Base-by-base conservation (phyloP, 2,329 filamentous ascomycete genomes). In the Penicillium occitanis region DNA sequence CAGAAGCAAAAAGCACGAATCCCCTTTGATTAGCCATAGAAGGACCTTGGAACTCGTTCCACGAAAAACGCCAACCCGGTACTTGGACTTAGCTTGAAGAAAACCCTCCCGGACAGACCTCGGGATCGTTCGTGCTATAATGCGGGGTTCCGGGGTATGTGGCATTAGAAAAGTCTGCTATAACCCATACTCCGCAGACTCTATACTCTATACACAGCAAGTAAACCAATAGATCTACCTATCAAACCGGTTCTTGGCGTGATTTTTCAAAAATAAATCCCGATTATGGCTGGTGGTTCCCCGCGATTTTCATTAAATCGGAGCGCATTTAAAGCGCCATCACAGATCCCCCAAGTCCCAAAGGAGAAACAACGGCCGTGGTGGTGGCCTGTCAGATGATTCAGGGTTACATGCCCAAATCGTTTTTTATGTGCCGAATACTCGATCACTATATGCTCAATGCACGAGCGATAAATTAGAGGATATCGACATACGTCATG, bases 341-440 rank as follows among this genome's bases (percentile, higher is more conserved):
- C 28, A 33, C 19, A 60, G 58, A 60, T 60, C 7, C 42, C 13
- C 33, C 58, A 30, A 55, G 30, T 14, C 30, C 51, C 30, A 11
- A 55, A 35, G 8, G 17, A 55, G 51, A 3, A 33, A 37, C 8
- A 33, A 30, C 28, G 25, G 17, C 28, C 30, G 51, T 22, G 7
- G 28, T 53, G 50, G 25, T 46, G 40, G 5, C 14, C 25, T 61
- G 44, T 61, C 59, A 61, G 59, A 61, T 61, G 59, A 61, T 61
- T 51, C 44, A 40, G 14, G n/a, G 59, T 61, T 61, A 48, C 59
- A 61, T 61, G 28, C 2, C 14, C 14, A 33, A 13, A 11, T 1
- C 14, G 0, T 19, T 19, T 5, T 35, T 6, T 25, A 22, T 48
- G 22, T 13, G 19, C 46, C 46, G 11, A 48, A 2, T 48, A 4